Evolutionary conservation across 202 grass and related monocot species (phyloP), one percentile per base, ranked within the genome.

Genomic region (Carex arenaria): DNA sequence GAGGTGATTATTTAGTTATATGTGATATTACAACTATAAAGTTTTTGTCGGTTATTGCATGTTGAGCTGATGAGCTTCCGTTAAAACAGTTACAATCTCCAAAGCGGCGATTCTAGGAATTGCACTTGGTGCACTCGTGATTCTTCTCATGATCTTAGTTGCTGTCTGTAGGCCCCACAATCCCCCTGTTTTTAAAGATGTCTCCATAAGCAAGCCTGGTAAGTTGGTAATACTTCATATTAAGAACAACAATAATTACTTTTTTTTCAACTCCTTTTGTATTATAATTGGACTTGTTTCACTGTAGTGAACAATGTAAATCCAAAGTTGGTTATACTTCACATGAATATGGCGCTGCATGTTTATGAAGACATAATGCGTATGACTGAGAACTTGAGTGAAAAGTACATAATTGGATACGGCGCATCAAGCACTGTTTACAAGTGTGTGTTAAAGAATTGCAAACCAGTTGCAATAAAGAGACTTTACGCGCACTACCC

Each of bases 321-420:
- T 28, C 93, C 96, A 10, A 99, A 99, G 91, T 87, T 99, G 61
- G 96, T 99, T n/a, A 96, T 99, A 67, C 96, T 99, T 79, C 90
- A 99, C 86, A 96, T 99, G 96, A 99, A 99, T 45, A 93, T 99
- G 93, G 93, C 96, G 1, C 88, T 99, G 79, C 93, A 94, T 82
- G 96, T 95, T 10, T 99, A 94, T 0, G 97, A 99, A 81, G 97
- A 99, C 81, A 99, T 99, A 76, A 99, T 99, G 91, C 85, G 93
- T 55, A 99, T 99, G 97, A 99, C 97, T 4, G 97, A 99, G 82
- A 97, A 94, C 60, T 86, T 99, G 69, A 99, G 88, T 52, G 97
- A 99, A 73, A 99, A 99, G 65, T 99, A 99, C 77, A 97, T 99
- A 59, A 96, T 99, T 80, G 97, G 97, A 42, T 99, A 96, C 53